Evolutionary conservation across 306 rosid species (phyloP), one percentile per base, ranked within the genome.

Genomic region (Hippophae tibetana): DNA sequence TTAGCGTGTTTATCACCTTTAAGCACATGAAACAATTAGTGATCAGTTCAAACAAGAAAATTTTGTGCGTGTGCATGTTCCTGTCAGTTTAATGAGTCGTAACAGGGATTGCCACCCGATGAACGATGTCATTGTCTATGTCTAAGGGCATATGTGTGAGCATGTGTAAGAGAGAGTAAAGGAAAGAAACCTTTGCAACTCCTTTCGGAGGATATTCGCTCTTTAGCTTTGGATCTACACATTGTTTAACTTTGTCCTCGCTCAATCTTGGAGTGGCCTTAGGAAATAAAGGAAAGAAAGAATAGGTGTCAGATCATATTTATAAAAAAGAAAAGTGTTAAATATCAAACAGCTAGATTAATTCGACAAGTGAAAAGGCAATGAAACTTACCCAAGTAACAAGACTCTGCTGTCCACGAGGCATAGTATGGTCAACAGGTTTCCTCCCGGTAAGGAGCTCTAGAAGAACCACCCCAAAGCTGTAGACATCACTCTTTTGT

Each of bases 181-280:
- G 57, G 61, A 48, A 46, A 58, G 52, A 58, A 49, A 90, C 98
- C 98, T 90, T 90, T 1, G 98, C 98, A 6, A 90, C 87, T 72
- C 98, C 96, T 81, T 90, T 90, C 7, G 96, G 92, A 58, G 98
- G 96, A 71, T 83, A 90, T 62, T 90, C 97, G 56, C 95, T 92
- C 79, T 85, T 90, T 66, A 90, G 78, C 81, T 86, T 90, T 56
- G 98, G 98, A 72, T 90, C 98, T 13, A 87, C 96, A 40, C 98
- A 90, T 67, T 90, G 96, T 64, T 90, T 87, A 62, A 90, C 98
- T 77, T 90, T 90, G 73, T 90, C 98, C 74, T 90, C 95, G 52
- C 98, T 90, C 76, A 90, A 73, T 66, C 96, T 79, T 64, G 98
- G 98, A 43, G 98, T 90, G 63, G 98, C 98, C 98, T 87, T 54